Conservation (phyloP, 2,329 filamentous ascomycete genomes). For the Aureobasidium subglaciale region DNA sequence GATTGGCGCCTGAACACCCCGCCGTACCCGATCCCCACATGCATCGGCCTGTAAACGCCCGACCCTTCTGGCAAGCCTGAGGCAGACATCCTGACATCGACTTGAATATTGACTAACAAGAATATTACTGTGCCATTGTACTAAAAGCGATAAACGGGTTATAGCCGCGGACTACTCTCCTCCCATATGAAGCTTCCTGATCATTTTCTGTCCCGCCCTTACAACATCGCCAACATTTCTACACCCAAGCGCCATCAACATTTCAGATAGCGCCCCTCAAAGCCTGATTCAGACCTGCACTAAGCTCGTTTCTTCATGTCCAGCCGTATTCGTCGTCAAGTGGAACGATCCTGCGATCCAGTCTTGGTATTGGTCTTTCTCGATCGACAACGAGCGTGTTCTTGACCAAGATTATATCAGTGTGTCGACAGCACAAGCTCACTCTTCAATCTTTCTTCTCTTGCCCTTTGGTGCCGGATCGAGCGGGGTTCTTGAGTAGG, state of each 20-base stretch:
- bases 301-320: not conserved
- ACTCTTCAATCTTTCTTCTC: constrained; percentile 61
- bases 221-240: not conserved
- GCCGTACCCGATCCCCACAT: constrained; percentile 4
- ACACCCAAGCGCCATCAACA: not conserved
- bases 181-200: not conserved
- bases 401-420: no score
- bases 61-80: not conserved
- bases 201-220: not conserved
- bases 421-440: not conserved
- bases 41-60: not conserved
- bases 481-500: constrained; percentile 67
- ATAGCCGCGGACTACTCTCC: not conserved
- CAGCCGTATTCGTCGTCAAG: not conserved
- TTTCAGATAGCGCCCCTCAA: not conserved
- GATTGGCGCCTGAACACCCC: not conserved
- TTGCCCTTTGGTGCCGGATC: constrained; percentile 89
- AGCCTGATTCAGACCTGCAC: not conserved
- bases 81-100: not conserved
- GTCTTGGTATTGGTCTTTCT: not conserved
- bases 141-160: not conserved
- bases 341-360: constrained; percentile 7
- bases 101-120: not conserved
- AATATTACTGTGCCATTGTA: not conserved
- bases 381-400: not conserved